Conservation (phyloP, 2,329 filamentous ascomycete species). For the Pseudogymnoascus pannorum region DNA sequence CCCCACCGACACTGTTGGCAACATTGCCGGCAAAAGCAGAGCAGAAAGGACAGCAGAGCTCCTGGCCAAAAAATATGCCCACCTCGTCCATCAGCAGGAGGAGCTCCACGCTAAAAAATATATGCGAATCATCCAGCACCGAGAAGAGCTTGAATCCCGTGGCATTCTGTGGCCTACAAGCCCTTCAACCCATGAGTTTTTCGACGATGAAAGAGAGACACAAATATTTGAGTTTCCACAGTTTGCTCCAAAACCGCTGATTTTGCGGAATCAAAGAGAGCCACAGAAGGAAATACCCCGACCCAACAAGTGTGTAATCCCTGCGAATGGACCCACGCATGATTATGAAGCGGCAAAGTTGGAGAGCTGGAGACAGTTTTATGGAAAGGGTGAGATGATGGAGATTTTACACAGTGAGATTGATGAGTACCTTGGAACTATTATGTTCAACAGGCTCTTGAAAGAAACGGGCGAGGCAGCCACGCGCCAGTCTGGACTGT, state of each 20-base stretch:
- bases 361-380: not conserved
- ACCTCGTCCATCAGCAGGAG: not conserved
- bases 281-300: not conserved
- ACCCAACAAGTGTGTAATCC: not conserved
- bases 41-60: not conserved
- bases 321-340: not conserved
- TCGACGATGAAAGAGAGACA: not conserved
- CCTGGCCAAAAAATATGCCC: not conserved
- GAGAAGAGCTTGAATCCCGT: not conserved
- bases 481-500: not conserved
- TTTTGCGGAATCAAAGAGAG: not conserved
- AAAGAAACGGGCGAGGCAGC: not conserved
- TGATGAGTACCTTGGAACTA: not conserved
- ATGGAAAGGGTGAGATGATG: conserved; percentile 2
- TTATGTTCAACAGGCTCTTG: not conserved
- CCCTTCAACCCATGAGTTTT: not conserved
- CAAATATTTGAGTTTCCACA: not conserved
- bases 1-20: too few relatives aligned
- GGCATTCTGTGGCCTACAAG: not conserved
- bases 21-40: not conserved
- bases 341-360: conserved; percentile 1
- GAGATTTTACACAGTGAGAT: not conserved
- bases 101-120: not conserved
- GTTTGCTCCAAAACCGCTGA: not conserved
- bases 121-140: not conserved